Conservation (phyloP, 2,329 filamentous ascomycete species). For the Hortaea sp. region DNA sequence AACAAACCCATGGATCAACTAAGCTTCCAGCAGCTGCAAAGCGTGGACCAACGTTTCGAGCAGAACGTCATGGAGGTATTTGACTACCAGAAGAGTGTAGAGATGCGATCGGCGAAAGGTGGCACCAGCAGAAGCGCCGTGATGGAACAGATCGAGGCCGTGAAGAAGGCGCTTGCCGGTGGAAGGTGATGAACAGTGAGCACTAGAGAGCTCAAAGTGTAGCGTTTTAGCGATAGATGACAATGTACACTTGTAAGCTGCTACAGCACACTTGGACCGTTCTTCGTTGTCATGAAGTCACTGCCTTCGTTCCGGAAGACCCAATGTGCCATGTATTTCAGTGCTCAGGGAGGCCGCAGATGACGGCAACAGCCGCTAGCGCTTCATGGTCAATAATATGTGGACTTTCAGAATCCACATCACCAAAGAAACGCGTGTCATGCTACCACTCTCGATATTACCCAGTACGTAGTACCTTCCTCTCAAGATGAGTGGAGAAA, state of each 20-base stretch:
- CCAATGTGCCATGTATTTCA: too few species aligned
- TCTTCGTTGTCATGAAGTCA: too few species aligned
- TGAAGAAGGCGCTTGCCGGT: conserved; percentile 32
- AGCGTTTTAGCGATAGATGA: neutral
- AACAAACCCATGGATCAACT: conserved; percentile 61
- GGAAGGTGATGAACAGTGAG: neutral
- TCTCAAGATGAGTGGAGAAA: neutral
- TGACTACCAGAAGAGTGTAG: conserved; percentile 74
- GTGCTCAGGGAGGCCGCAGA: too few species aligned
- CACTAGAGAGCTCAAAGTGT: neutral
- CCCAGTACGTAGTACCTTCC: too few species aligned
- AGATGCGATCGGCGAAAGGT: conserved; percentile 65
- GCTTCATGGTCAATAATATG: too few species aligned
- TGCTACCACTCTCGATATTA: too few species aligned
- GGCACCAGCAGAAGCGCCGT: conserved; percentile 65
- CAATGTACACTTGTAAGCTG: too few species aligned
- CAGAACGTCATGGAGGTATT: conserved; percentile 62
- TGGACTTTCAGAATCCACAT: too few species aligned
- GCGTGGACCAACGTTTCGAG: conserved; percentile 58
- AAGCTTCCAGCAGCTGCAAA: conserved; percentile 54
- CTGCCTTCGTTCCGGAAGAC: too few species aligned
- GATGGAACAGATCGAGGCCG: conserved; percentile 50
- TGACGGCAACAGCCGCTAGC: too few species aligned
- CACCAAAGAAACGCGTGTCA: too few species aligned
- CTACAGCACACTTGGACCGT: too few species aligned